Evolutionary conservation across 345 rosid genomes (phyloP).

Genomic region (Rhodomyrtus tomentosa): DNA sequence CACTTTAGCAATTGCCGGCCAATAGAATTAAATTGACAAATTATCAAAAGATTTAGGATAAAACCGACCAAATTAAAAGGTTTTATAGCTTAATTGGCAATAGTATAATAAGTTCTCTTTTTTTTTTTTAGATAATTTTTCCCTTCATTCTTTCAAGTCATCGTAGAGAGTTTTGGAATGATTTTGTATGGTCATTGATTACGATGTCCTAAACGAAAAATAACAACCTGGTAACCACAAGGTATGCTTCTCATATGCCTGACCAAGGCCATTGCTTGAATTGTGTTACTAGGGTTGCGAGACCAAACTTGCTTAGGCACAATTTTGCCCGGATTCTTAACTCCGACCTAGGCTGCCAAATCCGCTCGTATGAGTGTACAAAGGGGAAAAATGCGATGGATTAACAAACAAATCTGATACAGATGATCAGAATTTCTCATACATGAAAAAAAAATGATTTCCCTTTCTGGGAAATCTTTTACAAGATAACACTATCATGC

Average conservation of each 20-base stretch:
- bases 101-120: too few species aligned
- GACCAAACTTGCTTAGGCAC: background rate
- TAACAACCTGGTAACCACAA: background rate
- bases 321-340: background rate
- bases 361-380: background rate
- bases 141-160: too few species aligned
- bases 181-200: too few species aligned
- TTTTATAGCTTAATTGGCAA: too few species aligned
- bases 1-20: accelerated
- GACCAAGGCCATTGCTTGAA: background rate
- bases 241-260: background rate
- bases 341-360: background rate
- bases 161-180: too few species aligned
- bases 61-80: too few species aligned
- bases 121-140: too few species aligned
- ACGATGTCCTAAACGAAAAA: background rate
- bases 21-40: too few species aligned
- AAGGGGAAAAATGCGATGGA: background rate
- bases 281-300: background rate
- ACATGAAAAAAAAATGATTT: background rate
- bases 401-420: background rate
- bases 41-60: too few species aligned
- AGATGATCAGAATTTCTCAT: background rate
- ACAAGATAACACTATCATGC: background rate
- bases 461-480: background rate